A percentile compares a stretch with the other conserved stretches of the same genome.
phyloP scores from a whole-genome alignment of 305 asterid species.

The Solanum hybrid region DNA sequence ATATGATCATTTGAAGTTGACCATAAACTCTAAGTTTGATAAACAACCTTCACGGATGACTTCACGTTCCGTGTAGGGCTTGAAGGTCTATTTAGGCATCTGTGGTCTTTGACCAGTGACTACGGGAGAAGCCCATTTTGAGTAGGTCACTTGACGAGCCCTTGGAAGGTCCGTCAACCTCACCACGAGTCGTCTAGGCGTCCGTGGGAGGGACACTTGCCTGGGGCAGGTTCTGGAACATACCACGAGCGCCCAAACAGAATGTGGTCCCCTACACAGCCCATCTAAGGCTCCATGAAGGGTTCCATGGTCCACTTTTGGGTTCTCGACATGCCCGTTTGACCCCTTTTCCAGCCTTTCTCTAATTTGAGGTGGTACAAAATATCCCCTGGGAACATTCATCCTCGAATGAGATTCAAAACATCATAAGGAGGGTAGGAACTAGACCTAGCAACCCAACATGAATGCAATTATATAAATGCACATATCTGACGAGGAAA shows the following conservation, averaged over 20 bases:
- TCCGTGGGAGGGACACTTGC: background rate
- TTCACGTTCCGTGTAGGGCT: background rate
- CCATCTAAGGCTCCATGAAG: background rate
- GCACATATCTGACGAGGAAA: background rate
- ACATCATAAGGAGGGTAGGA: background rate
- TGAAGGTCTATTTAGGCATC: background rate
- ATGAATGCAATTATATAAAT: background rate
- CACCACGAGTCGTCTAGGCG: background rate
- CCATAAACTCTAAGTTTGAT: background rate
- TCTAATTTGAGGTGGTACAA: background rate
- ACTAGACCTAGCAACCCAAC: background rate
- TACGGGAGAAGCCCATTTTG: background rate
- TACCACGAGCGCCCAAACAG: background rate
- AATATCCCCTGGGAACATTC: background rate
- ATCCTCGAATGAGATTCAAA: background rate
- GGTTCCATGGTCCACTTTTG: background rate
- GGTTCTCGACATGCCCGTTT: background rate
- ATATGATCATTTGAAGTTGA: background rate
- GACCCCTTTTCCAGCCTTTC: background rate
- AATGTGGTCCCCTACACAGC: background rate
- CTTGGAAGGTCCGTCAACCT: background rate
- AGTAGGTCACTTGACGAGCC: background rate
- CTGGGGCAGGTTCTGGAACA: background rate
- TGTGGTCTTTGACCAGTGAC: background rate
- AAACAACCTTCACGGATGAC: background rate